Evolutionary conservation across 352 stramenopile species (phyloP).

Genomic region (Pythium rhizo-oryzae): DNA sequence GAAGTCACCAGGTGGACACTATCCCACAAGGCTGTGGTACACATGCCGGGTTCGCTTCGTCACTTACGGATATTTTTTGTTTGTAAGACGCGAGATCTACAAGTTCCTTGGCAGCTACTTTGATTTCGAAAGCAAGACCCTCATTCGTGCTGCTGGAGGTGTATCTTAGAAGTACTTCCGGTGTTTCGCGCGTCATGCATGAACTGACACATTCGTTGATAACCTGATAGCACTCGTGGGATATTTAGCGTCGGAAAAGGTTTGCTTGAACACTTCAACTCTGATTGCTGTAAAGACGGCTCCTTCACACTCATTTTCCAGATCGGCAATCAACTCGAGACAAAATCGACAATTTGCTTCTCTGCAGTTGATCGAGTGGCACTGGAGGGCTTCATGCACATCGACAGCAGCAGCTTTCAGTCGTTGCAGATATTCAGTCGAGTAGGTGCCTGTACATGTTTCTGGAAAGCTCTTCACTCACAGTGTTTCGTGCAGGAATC

Average conservation of each 20-base stretch:
- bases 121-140: slow-evolving; percentile 73
- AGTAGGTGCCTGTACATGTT: slow-evolving; percentile 34
- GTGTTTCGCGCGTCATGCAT: neutral
- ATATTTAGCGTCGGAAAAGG: slow-evolving; percentile 74
- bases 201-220: neutral
- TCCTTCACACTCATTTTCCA: slow-evolving; percentile 22
- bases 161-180: neutral
- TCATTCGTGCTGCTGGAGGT: slow-evolving; percentile 82
- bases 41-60: neutral
- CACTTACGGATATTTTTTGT: neutral
- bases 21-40: no score
- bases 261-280: slow-evolving; percentile 16
- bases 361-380: slow-evolving; percentile 63
- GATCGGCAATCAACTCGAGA: slow-evolving; percentile 85
- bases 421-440: slow-evolving; percentile 86
- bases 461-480: neutral
- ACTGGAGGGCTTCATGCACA: slow-evolving; percentile 81
- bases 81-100: slow-evolving; percentile 55
- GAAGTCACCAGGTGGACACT: slow-evolving; percentile 29
- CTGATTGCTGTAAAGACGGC: no score
- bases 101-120: slow-evolving; percentile 79
- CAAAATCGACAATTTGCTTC: slow-evolving; percentile 52
- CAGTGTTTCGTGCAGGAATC: slow-evolving; percentile 50
- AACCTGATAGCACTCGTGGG: slow-evolving; percentile 54
- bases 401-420: slow-evolving; percentile 68